A percentile compares a stretch with the other conserved stretches of the same genome.
Evolutionary conservation across 2,329 filamentous ascomycete species (phyloP).

Genomic region (Cordyceps cateniannulata): DNA sequence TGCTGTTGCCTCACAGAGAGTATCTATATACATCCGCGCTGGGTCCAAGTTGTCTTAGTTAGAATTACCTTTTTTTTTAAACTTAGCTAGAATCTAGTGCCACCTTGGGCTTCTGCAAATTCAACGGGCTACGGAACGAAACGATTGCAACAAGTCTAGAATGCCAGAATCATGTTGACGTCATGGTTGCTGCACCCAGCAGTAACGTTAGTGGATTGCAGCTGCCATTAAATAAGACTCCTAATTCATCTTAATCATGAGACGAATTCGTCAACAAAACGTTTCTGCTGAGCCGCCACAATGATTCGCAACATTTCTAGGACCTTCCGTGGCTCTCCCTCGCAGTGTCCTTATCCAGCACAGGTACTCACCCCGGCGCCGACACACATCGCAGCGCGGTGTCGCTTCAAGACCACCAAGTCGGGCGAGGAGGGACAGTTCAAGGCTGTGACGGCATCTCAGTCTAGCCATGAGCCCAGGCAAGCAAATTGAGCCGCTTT

Average conservation of each 20-base stretch:
- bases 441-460: background rate
- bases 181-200: background rate
- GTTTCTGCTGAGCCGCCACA: background rate
- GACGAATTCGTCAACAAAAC: background rate
- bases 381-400: background rate
- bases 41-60: too few relatives aligned
- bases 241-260: background rate
- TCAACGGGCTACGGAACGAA: too few relatives aligned
- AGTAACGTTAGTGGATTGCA: background rate
- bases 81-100: too few relatives aligned
- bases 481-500: background rate
- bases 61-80: too few relatives aligned
- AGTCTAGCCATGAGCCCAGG: background rate
- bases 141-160: background rate
- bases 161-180: background rate
- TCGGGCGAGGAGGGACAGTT: constrained; percentile 2
- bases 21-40: too few relatives aligned
- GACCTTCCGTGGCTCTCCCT: background rate
- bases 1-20: too few relatives aligned
- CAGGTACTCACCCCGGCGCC: too few relatives aligned
- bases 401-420: background rate
- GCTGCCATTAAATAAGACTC: background rate
- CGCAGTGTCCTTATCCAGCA: too few relatives aligned
- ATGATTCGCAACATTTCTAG: background rate
- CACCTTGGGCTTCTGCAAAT: too few relatives aligned